phyloP scores from a whole-genome alignment of 2,329 filamentous ascomycete genomes.

The Aureobasidium zeae region DNA sequence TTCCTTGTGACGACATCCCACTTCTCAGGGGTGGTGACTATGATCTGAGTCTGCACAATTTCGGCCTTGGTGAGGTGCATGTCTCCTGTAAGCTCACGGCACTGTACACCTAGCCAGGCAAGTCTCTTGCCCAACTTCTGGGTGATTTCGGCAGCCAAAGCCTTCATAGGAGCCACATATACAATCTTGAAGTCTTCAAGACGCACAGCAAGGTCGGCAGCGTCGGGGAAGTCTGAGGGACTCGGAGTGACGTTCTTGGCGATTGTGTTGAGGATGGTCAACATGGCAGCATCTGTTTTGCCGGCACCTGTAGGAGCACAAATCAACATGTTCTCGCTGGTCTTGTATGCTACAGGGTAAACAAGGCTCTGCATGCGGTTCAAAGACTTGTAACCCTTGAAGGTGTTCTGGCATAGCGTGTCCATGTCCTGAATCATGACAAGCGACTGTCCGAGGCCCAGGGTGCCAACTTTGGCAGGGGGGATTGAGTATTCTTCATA shows the following conservation, averaged over 20 bases:
- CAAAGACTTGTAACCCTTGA: slow-evolving; percentile 83
- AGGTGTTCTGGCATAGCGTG: slow-evolving; percentile 80
- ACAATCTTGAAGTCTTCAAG: slow-evolving; percentile 93
- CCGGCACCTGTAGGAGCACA: slow-evolving; percentile 90
- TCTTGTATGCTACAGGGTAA: slow-evolving; percentile 89
- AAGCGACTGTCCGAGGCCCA: slow-evolving; percentile 64
- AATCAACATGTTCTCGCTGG: slow-evolving; percentile 96
- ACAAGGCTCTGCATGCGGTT: slow-evolving; percentile 98
- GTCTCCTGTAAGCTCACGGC: slow-evolving; percentile 90
- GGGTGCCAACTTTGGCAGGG: slow-evolving; percentile 65
- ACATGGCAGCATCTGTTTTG: slow-evolving; percentile 97
- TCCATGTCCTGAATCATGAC: slow-evolving; percentile 76
- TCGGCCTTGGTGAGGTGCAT: slow-evolving; percentile 98
- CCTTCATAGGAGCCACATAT: slow-evolving; percentile 98
- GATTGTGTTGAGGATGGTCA: slow-evolving; percentile 85
- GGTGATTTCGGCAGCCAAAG: slow-evolving; percentile 89
- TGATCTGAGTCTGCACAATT: slow-evolving; percentile 92
- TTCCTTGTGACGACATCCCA: slow-evolving; percentile 98
- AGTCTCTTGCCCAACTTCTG: slow-evolving; percentile 87
- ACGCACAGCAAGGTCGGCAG: slow-evolving; percentile 72
- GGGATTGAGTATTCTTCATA: slow-evolving; percentile 89
- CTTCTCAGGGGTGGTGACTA: slow-evolving; percentile 97
- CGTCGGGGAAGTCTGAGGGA: slow-evolving; percentile 62
- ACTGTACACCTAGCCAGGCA: slow-evolving; percentile 85
- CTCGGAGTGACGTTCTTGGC: slow-evolving; percentile 75